Evolutionary conservation across 1,139 yeast genomes (phyloP).

Genomic region (Saccharomycopsis crataegensis): DNA sequence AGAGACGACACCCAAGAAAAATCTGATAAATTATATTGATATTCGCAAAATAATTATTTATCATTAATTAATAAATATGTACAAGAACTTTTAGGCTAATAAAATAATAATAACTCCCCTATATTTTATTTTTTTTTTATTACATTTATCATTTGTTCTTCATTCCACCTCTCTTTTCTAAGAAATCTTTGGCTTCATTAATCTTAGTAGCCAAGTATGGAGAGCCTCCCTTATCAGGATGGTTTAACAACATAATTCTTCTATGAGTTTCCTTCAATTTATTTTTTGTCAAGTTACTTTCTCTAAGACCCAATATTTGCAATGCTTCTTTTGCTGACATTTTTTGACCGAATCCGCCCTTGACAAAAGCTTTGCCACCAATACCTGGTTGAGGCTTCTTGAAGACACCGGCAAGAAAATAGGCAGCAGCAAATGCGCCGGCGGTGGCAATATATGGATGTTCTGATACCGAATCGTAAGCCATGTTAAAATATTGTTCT

Average conservation of each 20-base stretch:
- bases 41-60: no score
- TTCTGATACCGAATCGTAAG: conserved; percentile 54
- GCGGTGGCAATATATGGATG: conserved; percentile 73
- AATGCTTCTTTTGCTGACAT: conserved; percentile 91
- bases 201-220: conserved; percentile 93
- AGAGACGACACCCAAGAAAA: no score
- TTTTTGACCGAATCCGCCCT: conserved; percentile 85
- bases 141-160: conserved; percentile 24
- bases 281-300: conserved; percentile 64
- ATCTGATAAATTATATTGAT: no score
- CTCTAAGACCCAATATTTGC: conserved; percentile 78
- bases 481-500: conserved; percentile 66
- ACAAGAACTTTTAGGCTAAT: no score
- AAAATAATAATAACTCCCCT: no score
- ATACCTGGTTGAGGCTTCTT: conserved; percentile 67
- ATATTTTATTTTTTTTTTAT: background rate
- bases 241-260: conserved; percentile 86
- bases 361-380: conserved; percentile 62
- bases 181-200: conserved; percentile 91
- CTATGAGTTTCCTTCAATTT: conserved; percentile 90
- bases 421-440: conserved; percentile 61
- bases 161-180: conserved; percentile 74
- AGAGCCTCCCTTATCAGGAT: conserved; percentile 97
- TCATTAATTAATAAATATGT: no score
- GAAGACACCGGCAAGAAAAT: conserved; percentile 61